Evolutionary conservation across 164 flowering plant species (phyloP).

Genomic region (Aristolochia contorta): DNA sequence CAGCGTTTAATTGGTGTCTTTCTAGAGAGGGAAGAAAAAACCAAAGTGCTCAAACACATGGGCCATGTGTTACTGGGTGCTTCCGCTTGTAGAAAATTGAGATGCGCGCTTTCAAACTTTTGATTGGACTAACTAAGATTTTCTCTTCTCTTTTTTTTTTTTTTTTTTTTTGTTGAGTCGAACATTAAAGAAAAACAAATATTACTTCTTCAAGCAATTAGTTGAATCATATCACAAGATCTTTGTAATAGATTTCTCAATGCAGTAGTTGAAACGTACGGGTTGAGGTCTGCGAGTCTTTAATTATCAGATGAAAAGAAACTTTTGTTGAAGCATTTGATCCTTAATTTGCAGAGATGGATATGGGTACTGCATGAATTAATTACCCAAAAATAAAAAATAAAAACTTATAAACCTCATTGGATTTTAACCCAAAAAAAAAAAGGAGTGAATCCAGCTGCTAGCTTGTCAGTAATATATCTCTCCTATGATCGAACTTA

Average conservation of each 20-base stretch:
- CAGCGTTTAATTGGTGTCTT: neutral
- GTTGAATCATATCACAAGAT: too few relatives aligned
- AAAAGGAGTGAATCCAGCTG: constrained; percentile 3
- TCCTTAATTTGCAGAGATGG: too few relatives aligned
- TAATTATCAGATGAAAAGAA: too few relatives aligned
- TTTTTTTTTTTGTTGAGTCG: neutral
- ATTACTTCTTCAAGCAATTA: neutral
- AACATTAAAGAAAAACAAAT: constrained; percentile 2
- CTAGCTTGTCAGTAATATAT: constrained; percentile 15
- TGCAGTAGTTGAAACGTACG: too few relatives aligned
- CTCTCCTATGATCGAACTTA: neutral
- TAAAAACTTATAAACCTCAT: neutral
- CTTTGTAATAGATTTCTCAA: too few relatives aligned
- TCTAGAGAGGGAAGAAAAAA: neutral
- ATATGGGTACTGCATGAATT: too few relatives aligned
- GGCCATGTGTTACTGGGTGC: too few relatives aligned
- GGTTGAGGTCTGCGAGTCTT: too few relatives aligned
- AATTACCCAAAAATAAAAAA: too few relatives aligned
- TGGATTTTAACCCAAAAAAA: neutral
- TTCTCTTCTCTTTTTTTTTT: neutral
- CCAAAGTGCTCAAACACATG: neutral
- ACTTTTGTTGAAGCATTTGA: too few relatives aligned
- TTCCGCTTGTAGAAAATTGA: too few relatives aligned
- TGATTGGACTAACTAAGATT: neutral
- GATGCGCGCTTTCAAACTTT: neutral